Evolutionary conservation across 2,329 filamentous ascomycete genomes (phyloP).

Genomic region (Torrubiellomyces zombiae): DNA sequence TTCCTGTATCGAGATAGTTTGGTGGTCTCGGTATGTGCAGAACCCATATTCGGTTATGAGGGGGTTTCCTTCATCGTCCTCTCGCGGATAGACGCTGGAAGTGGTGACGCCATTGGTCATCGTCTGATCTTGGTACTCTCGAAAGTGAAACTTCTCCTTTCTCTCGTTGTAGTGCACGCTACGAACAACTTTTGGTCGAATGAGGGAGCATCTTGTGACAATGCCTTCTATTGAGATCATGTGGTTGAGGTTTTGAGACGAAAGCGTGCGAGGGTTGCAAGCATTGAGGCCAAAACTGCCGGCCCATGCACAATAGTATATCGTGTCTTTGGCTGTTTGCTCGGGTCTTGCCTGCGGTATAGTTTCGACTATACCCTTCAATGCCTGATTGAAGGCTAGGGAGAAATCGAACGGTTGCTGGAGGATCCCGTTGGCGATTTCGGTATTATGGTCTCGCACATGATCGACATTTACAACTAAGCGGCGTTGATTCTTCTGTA

Average conservation of each 20-base stretch:
- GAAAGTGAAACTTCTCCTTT: conserved; percentile 71
- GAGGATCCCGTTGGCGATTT: conserved; percentile 65
- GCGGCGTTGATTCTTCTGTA: conserved; percentile 48
- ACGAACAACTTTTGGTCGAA: conserved; percentile 92
- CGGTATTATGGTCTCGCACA: conserved; percentile 70
- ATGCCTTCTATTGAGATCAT: conserved; percentile 98
- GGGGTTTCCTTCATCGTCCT: conserved; percentile 85
- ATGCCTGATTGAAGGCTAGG: conserved; percentile 73
- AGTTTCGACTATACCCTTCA: conserved; percentile 76
- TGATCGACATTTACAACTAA: conserved; percentile 72
- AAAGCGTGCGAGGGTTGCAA: conserved; percentile 86
- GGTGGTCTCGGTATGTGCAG: conserved; percentile 89
- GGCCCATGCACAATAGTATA: conserved; percentile 94
- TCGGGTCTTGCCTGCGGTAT: conserved; percentile 59
- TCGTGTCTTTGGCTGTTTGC: conserved; percentile 59
- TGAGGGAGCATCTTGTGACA: conserved; percentile 87
- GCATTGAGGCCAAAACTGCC: conserved; percentile 90
- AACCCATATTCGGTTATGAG: conserved; percentile 92
- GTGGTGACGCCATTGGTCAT: conserved; percentile 88
- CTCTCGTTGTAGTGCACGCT: conserved; percentile 92
- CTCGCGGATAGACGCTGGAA: conserved; percentile 82
- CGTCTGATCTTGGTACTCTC: conserved; percentile 90
- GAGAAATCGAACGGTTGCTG: conserved; percentile 77
- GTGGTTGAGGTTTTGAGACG: conserved; percentile 77
- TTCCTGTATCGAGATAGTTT: conserved; percentile 95